Conservation (phyloP, 1,284 basidiomycete genomes). For the Cutaneotrichosporon sp. region DNA sequence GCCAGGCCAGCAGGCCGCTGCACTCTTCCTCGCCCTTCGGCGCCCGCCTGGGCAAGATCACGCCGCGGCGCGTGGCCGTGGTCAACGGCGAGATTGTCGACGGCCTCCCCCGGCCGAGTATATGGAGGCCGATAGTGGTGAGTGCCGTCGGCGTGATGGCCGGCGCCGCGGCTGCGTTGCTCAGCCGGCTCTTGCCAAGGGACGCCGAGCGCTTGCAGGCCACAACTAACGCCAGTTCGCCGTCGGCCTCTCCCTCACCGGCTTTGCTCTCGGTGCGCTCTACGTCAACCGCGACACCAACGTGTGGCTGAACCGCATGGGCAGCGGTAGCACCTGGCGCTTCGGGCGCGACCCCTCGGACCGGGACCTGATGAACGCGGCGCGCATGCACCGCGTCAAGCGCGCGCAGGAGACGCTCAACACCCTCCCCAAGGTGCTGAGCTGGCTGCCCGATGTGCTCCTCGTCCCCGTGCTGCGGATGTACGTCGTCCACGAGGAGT, state of each 20-base stretch:
- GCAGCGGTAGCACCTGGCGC: constrained; percentile 37
- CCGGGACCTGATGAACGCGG: constrained; percentile 43
- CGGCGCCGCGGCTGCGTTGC: too few relatives aligned
- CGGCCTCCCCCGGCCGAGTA: constrained; percentile 14
- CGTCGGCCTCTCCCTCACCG: constrained; percentile 36
- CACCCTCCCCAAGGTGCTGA: constrained; percentile 33
- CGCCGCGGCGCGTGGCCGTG: constrained; percentile 16
- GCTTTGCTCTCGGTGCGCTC: constrained; percentile 36
- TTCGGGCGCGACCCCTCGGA: constrained; percentile 37
- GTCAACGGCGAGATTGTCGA: constrained; percentile 13
- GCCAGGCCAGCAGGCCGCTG: not conserved
- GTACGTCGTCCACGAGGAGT: constrained; percentile 47
- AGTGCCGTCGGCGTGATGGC: too few relatives aligned
- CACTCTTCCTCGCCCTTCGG: not conserved
- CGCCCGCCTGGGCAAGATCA: constrained; percentile 19
- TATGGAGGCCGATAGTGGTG: constrained; percentile 45
- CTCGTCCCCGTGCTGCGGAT: constrained; percentile 43
- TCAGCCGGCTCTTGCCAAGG: too few relatives aligned
- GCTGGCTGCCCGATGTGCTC: constrained; percentile 41
- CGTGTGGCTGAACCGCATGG: constrained; percentile 41
- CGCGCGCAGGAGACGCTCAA: constrained; percentile 34
- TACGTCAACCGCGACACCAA: constrained; percentile 50
- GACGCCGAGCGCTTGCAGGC: too few relatives aligned
- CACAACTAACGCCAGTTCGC: constrained; percentile 46
- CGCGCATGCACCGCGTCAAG: constrained; percentile 43